Evolutionary conservation across 148 eudicot species (phyloP), one percentile per base, ranked within the genome.

Genomic region (Polygonum aviculare): DNA sequence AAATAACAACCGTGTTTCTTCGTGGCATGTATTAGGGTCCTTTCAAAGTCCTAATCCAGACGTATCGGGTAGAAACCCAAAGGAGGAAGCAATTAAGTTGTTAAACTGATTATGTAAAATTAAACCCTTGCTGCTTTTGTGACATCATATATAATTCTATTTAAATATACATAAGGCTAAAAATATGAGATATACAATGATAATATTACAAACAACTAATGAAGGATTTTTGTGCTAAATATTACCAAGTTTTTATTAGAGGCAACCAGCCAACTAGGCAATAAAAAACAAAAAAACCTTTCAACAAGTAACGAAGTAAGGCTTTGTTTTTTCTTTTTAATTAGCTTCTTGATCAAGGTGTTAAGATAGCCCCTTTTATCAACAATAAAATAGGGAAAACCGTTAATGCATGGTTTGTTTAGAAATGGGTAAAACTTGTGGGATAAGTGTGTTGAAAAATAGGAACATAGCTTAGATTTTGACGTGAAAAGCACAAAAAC

Each of bases 1-100:
- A 67, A 67, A 67, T 36, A 15, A 14, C 9, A 35, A 65, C 72
- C 44, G 72, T 36, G 72, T 67, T 67, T 67, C 72, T 67, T 67
- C 72, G 72, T 67, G 72, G 41, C 72, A 16, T 67, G 72, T 67
- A 67, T 67, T 67, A 67, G 15, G 72, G 44, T 67, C 72, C 19
- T 44, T 67, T 67, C 72, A 67, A 36, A 67, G 72, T 67, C 72
- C 72, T 67, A 67, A 36, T 67, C 72, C 72, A 67, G 36, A 45
- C 55, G 75, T 31, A 73, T 73, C 49, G 75, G 75, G 52, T 73
- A 73, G 75, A 73, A 73, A 73, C 57, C 75, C 75, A 73, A 22
- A 38, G 4, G 12, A 73, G 59, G 59, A 73, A 73, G 75, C 75
- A 73, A 73, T 21, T 73, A 45, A 73, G 75, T 73, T 73, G 75